Conservation (phyloP, 768 basidiomycete species). For the Tylopilus subfusipes region DNA sequence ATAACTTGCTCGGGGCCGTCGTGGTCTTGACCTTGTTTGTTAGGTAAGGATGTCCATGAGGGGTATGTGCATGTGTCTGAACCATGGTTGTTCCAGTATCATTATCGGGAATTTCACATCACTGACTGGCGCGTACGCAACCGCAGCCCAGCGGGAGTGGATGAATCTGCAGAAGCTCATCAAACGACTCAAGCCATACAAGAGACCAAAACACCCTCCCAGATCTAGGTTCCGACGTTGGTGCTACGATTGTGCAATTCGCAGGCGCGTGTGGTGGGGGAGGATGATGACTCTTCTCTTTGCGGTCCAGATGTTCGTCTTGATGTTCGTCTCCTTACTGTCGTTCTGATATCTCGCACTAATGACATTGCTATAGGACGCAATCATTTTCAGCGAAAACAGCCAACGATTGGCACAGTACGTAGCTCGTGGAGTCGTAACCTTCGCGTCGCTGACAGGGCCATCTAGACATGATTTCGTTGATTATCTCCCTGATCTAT, state of each 20-base stretch:
- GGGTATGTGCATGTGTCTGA: not conserved
- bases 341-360: not conserved
- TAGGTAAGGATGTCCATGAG: slow-evolving; percentile 49
- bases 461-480: slow-evolving; percentile 67
- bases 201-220: slow-evolving; percentile 66
- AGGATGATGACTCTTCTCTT: slow-evolving; percentile 77
- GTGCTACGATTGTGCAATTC: slow-evolving; percentile 89
- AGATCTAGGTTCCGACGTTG: slow-evolving; percentile 56
- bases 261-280: slow-evolving; percentile 94
- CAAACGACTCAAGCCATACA: slow-evolving; percentile 83
- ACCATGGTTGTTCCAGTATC: slow-evolving; percentile 52
- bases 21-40: slow-evolving; percentile 89
- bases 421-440: slow-evolving; percentile 20
- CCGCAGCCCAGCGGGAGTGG: slow-evolving; percentile 88
- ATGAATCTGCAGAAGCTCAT: slow-evolving; percentile 89
- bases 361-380: slow-evolving; percentile 51
- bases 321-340: slow-evolving; percentile 58
- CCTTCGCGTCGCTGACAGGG: slow-evolving; percentile 5
- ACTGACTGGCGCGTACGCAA: slow-evolving; percentile 83
- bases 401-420: slow-evolving; percentile 61
- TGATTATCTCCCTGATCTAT: slow-evolving; percentile 68
- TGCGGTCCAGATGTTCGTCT: slow-evolving; percentile 73
- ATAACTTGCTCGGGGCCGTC: slow-evolving; percentile 86
- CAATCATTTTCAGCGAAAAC: slow-evolving; percentile 62
- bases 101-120: slow-evolving; percentile 92